Conservation (phyloP, 2,329 filamentous ascomycete genomes). For the Arthrobotrys sphaeroides region DNA sequence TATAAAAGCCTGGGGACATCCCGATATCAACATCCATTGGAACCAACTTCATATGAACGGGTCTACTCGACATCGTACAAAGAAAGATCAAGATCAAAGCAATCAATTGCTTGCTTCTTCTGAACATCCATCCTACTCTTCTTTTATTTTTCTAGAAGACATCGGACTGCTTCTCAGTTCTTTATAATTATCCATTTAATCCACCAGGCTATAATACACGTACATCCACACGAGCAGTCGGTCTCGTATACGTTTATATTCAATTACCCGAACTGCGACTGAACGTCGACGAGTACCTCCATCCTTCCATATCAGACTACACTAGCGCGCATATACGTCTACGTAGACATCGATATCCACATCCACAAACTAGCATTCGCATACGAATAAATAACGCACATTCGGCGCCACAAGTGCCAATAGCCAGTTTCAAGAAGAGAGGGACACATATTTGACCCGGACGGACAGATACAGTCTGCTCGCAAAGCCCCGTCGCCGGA, state of each 20-base stretch:
- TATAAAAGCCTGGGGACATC: slow-evolving; percentile 40
- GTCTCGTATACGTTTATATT: slow-evolving; percentile 18
- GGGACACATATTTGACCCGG: slow-evolving; percentile 20
- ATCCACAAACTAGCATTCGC: neutral
- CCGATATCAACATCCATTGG: neutral
- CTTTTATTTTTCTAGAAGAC: slow-evolving; percentile 34
- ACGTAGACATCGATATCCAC: too few species aligned
- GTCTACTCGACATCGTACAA: slow-evolving; percentile 15
- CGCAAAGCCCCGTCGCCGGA: neutral
- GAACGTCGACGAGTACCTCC: neutral
- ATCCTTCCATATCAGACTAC: neutral
- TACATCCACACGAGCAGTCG: slow-evolving; percentile 27
- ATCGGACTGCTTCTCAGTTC: neutral
- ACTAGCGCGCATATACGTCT: too few species aligned
- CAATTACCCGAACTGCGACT: slow-evolving; percentile 28
- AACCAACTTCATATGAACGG: neutral
- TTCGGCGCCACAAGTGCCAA: slow-evolving; percentile 13
- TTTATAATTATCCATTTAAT: slow-evolving; percentile 21
- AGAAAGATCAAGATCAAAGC: slow-evolving; percentile 3
- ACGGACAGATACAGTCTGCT: neutral
- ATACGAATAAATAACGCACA: slow-evolving; percentile 49
- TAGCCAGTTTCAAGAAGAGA: slow-evolving; percentile 41
- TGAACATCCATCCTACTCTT: neutral
- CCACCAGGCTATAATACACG: slow-evolving; percentile 12
- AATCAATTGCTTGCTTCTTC: neutral